Percentiles rank a stretch among this genome's conserved stretches.
These are phyloP conservation scores for Pythium angustatum DNA, from an alignment of 352 stramenopile species.

Conservation along the genomic window DNA sequence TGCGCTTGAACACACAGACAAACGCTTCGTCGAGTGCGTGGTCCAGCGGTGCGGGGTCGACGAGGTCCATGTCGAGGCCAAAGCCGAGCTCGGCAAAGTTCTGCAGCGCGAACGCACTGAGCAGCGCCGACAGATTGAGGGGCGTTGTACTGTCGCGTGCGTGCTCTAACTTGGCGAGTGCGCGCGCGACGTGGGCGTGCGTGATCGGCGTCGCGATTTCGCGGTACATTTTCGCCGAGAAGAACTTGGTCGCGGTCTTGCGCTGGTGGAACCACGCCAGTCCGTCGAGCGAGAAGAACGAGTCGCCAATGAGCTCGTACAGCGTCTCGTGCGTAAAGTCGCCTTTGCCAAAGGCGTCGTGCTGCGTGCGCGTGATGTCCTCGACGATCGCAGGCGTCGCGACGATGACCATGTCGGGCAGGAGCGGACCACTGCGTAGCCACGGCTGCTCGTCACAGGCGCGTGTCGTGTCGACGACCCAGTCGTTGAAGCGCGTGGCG, in stretches of 20 bases:
- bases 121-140: constrained; percentile 20
- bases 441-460: constrained; percentile 15
- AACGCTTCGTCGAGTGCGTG: constrained; percentile 11
- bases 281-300: constrained; percentile 28
- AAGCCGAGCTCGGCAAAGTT: constrained; percentile 33
- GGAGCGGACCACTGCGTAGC: constrained; percentile 10
- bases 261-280: constrained; percentile 24
- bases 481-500: constrained; percentile 19
- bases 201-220: constrained; percentile 4
- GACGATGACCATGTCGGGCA: constrained; percentile 23
- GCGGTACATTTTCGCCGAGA: constrained; percentile 5
- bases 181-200: not conserved
- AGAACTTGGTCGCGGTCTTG: constrained; percentile 14
- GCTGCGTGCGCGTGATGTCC: constrained; percentile 25
- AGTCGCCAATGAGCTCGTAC: constrained; percentile 19
- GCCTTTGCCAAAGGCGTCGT: constrained; percentile 22
- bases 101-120: constrained; percentile 29
- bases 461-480: constrained; percentile 11
- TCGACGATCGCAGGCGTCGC: constrained; percentile 21
- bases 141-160: not conserved
- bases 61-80: constrained; percentile 18
- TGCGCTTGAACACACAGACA: constrained; percentile 8
- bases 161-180: not conserved
- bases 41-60: constrained; percentile 22
- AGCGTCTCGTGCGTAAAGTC: constrained; percentile 9